Evolutionary conservation across 495 filamentous ascomycete genomes (phyloP).

Genomic region (Platismatia glauca): DNA sequence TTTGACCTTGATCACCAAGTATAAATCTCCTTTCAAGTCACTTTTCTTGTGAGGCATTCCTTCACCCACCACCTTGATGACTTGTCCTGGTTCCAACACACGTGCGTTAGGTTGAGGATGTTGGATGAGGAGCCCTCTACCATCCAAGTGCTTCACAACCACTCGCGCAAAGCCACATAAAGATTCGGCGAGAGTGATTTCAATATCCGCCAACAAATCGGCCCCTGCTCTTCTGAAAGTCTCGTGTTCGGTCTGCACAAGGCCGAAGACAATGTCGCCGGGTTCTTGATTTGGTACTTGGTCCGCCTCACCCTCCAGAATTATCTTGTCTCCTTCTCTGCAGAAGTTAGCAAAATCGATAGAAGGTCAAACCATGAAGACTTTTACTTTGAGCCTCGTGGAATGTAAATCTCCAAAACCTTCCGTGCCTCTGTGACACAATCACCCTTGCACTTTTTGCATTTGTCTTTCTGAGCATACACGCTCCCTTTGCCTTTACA

Average conservation of each 20-base stretch:
- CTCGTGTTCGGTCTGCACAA: constrained; percentile 73
- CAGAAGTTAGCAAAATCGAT: constrained; percentile 20
- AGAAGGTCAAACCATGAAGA: background rate
- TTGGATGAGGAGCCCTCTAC: constrained; percentile 74
- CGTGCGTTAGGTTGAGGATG: constrained; percentile 61
- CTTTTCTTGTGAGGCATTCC: constrained; percentile 89
- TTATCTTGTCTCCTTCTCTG: constrained; percentile 77
- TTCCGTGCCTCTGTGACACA: constrained; percentile 76
- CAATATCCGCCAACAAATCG: constrained; percentile 71
- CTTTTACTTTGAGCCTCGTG: constrained; percentile 63
- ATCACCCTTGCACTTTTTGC: constrained; percentile 96
- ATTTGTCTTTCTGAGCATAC: constrained; percentile 90
- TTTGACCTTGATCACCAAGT: constrained; percentile 72
- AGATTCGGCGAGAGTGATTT: constrained; percentile 74
- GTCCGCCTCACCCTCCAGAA: constrained; percentile 89
- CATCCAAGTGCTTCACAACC: constrained; percentile 87
- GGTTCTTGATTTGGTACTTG: constrained; percentile 85
- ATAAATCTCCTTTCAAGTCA: constrained; percentile 78
- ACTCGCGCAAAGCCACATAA: constrained; percentile 84
- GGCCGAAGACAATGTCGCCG: constrained; percentile 82
- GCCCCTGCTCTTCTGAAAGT: constrained; percentile 71
- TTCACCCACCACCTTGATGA: constrained; percentile 76
- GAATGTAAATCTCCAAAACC: constrained; percentile 91
- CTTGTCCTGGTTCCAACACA: constrained; percentile 68
- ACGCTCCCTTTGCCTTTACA: constrained; percentile 76